Base-by-base conservation (phyloP, 2,329 filamentous ascomycete species). In the Lasiodiplodia theobromae region DNA sequence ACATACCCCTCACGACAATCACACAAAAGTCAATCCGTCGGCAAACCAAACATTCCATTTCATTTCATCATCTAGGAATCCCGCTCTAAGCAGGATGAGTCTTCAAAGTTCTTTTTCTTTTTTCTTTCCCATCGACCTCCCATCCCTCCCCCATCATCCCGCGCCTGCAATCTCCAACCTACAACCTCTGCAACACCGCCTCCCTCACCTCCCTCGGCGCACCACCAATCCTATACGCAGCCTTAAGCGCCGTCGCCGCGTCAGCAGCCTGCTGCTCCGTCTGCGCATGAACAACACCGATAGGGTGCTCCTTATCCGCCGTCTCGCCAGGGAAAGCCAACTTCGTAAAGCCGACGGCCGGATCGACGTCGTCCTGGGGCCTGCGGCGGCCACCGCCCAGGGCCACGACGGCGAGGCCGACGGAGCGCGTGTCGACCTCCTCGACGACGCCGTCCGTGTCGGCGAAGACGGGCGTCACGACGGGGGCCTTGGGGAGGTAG, bases 321-420 rank as follows among this genome's bases (percentile, higher is more conserved):
- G 28, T 44, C 37, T 68, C 67, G 11, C 67, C 67, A 1, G 60
- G 67, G 25, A 68, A 65, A 8, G 58, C 60, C 58, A 68, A 31
- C 51, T 51, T 37, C 14, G 58, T 68, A 34, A 68, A 68, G 0
- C 67, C 67, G 2, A 68, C 67, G 4, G 67, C 67, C 7, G 67
- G 51, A 34, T 68, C 67, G 37, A 68, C 67, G 2, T 18, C 37
- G 38, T 68, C 67, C 10, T 52, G 40, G 5, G 67, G 67, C 12
- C 51, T 25, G 23, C 52, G 62, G n/a, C 67, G 25, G n/a, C 67
- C 67, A n/a, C 67, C 67, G 2, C 67, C 67, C 51, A 68, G 38
- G 8, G 67, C 67, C n/a, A 68, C 67, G 18, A 68, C 67, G 2
- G 67, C 67, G n/a, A 68, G 38, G 14, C 67, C 67, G 14, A 68